Percentiles rank a stretch among this genome's conserved stretches.
Conservation (phyloP, 108 stramenopile genomes). For the Skeletonema menzelii region DNA sequence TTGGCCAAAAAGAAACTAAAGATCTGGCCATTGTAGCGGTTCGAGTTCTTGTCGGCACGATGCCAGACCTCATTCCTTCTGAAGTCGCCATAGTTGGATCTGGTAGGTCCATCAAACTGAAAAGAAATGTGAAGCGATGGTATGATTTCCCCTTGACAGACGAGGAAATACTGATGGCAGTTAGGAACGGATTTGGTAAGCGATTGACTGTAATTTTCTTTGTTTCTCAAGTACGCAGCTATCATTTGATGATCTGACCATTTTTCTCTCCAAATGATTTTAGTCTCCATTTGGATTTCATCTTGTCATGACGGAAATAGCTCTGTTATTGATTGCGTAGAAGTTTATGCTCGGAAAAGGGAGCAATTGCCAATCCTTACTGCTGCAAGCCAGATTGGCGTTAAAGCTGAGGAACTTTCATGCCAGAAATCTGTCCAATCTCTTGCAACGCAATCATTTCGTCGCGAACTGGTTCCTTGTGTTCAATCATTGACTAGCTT, state of each 20-base stretch:
- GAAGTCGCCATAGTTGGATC: slow-evolving; percentile 57
- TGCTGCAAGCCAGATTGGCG: slow-evolving; percentile 15
- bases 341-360: slow-evolving; percentile 62
- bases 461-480: slow-evolving; percentile 20
- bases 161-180: slow-evolving; percentile 71
- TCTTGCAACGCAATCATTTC: slow-evolving; percentile 2
- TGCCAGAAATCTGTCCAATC: neutral
- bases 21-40: slow-evolving; percentile 65
- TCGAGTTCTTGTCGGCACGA: slow-evolving; percentile 72
- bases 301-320: slow-evolving; percentile 50
- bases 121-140: slow-evolving; percentile 66
- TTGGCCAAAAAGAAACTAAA: neutral
- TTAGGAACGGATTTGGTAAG: slow-evolving; percentile 64
- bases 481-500: slow-evolving; percentile 38
- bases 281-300: slow-evolving; percentile 51
- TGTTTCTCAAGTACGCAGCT: neutral
- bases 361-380: slow-evolving; percentile 12
- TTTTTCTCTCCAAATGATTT: neutral
- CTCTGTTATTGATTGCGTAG: slow-evolving; percentile 70
- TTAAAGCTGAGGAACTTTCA: neutral
- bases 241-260: neutral
- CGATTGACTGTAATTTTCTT: neutral
- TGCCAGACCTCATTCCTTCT: slow-evolving; percentile 59
- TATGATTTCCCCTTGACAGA: slow-evolving; percentile 75
- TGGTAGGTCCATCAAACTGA: slow-evolving; percentile 63